phyloP scores from a whole-genome alignment of 768 basidiomycete genomes.

The Suillus decipiens region DNA sequence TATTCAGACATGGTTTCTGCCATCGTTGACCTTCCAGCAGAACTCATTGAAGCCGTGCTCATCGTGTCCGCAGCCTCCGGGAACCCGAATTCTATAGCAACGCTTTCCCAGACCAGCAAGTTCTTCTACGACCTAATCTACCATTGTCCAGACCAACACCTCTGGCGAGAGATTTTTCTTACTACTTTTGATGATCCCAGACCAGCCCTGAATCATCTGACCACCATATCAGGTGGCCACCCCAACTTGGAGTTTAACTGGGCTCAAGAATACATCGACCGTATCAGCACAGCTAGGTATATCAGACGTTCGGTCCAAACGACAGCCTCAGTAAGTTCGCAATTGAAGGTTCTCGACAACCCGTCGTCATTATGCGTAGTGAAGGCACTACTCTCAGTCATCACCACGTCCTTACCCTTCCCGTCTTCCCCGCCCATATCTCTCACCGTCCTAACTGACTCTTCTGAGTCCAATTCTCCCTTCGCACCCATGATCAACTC shows the following conservation, averaged over 20 bases:
- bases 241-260: constrained; percentile 21
- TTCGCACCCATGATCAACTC: constrained; percentile 26
- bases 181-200: constrained; percentile 53
- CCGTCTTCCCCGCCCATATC: constrained; percentile 26
- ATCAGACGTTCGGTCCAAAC: constrained; percentile 9
- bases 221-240: constrained; percentile 20
- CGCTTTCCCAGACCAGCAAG: constrained; percentile 39
- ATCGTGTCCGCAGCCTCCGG: constrained; percentile 22
- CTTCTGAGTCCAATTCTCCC: constrained; percentile 7
- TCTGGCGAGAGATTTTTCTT: constrained; percentile 54
- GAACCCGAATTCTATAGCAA: constrained; percentile 36
- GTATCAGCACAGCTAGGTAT: constrained; percentile 23
- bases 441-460: constrained; percentile 20
- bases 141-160: constrained; percentile 33
- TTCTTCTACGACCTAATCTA: constrained; percentile 39
- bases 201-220: constrained; percentile 29
- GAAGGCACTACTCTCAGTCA: constrained; percentile 34
- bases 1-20: neutral
- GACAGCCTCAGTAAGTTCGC: neutral
- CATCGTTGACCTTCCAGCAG: constrained; percentile 34
- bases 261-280: constrained; percentile 26
- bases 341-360: constrained; percentile 1
- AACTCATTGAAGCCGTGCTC: constrained; percentile 43
- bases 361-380: constrained; percentile 21
- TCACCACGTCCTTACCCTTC: constrained; percentile 36